Conservation (phyloP, 345 rosid species). For the Brassica nigra region DNA sequence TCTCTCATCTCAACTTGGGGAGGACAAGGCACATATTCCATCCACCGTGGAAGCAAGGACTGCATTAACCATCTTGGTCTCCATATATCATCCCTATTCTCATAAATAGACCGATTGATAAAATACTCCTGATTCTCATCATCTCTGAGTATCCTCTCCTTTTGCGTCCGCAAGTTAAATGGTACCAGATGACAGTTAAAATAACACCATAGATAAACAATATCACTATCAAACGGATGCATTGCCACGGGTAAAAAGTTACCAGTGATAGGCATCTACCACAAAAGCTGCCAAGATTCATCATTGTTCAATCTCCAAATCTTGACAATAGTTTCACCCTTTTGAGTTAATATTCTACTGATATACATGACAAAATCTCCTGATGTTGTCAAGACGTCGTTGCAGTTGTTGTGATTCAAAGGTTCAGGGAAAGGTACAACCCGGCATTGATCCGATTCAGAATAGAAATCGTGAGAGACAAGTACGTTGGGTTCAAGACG, state of each 20-base stretch:
- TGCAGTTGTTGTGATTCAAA: neutral
- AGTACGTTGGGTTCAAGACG: neutral
- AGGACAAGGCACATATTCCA: neutral
- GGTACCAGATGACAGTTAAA: neutral
- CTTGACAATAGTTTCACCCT: neutral
- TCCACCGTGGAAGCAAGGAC: slow-evolving; percentile 1
- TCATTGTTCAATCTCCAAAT: neutral
- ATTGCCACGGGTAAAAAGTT: neutral
- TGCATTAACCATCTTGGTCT: neutral
- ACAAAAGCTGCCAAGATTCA: neutral
- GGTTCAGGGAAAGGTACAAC: neutral
- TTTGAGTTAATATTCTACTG: neutral
- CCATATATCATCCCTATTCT: neutral
- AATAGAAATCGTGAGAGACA: neutral
- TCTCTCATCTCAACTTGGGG: neutral
- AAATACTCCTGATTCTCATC: neutral
- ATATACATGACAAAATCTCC: neutral
- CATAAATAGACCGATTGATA: neutral
- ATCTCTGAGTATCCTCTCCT: neutral
- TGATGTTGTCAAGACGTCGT: neutral
- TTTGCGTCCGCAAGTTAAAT: neutral
- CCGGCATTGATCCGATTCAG: neutral
- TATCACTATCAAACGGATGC: neutral
- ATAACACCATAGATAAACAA: slow-evolving; percentile 10
- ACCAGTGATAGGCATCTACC: neutral